phyloP scores from a whole-genome alignment of 169 alveolate species.

The Toxoplasma gondii region DNA sequence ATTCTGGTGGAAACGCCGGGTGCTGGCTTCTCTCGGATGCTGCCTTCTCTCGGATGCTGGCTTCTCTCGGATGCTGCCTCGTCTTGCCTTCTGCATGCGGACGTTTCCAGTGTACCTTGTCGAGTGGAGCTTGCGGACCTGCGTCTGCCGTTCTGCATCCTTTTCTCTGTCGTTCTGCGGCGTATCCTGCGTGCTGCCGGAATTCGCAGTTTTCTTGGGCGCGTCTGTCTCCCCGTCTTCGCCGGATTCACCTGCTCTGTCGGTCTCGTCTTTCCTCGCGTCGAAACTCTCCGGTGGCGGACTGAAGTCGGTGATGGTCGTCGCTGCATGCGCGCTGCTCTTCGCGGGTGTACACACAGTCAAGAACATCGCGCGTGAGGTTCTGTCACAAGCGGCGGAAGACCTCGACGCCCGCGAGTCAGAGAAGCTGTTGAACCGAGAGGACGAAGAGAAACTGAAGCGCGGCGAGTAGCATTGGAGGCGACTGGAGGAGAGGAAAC shows the following conservation, averaged over 20 bases:
- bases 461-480: too few relatives aligned
- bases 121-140: too few relatives aligned
- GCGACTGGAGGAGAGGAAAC: not conserved
- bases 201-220: not conserved
- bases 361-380: not conserved
- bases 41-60: too few relatives aligned
- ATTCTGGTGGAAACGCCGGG: too few relatives aligned
- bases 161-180: too few relatives aligned
- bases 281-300: not conserved
- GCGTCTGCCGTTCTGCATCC: too few relatives aligned
- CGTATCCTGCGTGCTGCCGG: not conserved
- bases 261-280: not conserved
- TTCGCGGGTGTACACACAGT: not conserved
- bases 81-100: too few relatives aligned
- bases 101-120: too few relatives aligned
- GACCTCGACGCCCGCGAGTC: not conserved
- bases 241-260: not conserved
- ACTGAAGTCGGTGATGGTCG: not conserved
- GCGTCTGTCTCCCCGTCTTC: not conserved
- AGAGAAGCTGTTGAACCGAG: not conserved
- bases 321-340: not conserved
- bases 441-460: not conserved
- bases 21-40: too few relatives aligned
- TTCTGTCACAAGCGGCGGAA: not conserved
- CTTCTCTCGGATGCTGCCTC: too few relatives aligned